Conservation (phyloP, 192 early-diverging fungal species). For the Backusella parvicylindrica region DNA sequence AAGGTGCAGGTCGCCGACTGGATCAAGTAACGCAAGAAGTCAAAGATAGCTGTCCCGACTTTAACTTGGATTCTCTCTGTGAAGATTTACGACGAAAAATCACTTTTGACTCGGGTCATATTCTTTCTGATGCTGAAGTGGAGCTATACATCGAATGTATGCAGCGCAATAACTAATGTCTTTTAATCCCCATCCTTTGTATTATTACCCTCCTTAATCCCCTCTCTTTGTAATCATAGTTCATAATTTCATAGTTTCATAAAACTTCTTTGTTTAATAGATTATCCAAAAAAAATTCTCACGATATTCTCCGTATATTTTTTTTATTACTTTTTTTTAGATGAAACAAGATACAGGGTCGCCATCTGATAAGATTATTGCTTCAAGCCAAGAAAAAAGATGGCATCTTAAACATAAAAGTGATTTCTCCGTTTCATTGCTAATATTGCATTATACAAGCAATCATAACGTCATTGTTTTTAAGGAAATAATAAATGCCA, state of each 20-base stretch:
- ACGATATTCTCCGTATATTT: not conserved
- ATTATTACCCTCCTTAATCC: not conserved
- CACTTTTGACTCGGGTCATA: not conserved
- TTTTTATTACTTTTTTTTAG: not conserved
- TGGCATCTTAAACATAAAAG: not conserved
- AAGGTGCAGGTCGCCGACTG: not conserved
- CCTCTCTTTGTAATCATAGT: constrained; percentile 1
- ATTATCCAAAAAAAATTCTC: not conserved
- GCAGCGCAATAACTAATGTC: not conserved
- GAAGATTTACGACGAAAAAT: constrained; percentile 2
- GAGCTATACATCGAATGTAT: constrained; percentile 8
- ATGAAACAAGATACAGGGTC: not conserved
- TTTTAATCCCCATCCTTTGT: not conserved
- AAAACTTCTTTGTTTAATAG: constrained; percentile 4
- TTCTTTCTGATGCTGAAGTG: constrained; percentile 5
- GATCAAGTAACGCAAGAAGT: constrained; percentile 4
- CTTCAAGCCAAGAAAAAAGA: not conserved
- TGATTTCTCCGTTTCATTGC: not conserved
- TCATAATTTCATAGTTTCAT: not conserved
- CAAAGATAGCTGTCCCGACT: not conserved
- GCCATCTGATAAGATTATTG: constrained; percentile 1
- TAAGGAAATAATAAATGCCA: not conserved
- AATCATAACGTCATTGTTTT: not conserved
- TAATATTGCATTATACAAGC: not conserved
- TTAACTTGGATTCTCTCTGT: not conserved